Conservation (phyloP, 345 rosid species). For the Bruguiera sexangula region DNA sequence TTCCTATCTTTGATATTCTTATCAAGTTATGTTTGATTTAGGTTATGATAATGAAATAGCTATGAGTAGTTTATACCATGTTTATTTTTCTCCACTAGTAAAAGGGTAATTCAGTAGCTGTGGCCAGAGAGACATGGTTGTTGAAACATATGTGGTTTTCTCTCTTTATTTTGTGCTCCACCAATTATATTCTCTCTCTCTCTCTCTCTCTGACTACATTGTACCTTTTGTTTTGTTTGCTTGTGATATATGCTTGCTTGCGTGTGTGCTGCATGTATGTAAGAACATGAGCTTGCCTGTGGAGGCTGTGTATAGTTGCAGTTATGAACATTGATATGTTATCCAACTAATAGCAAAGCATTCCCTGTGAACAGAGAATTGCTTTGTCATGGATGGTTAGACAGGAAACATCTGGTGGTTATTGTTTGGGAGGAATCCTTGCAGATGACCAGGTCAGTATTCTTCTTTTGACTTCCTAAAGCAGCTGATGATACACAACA, state of each 20-base stretch:
- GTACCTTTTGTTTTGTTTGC: neutral
- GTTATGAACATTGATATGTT: neutral
- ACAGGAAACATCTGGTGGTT: conserved; percentile 59
- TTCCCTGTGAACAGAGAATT: conserved; percentile 58
- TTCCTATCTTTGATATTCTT: too few relatives aligned
- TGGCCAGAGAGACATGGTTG: too few relatives aligned
- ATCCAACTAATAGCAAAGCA: neutral
- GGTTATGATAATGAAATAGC: too few relatives aligned
- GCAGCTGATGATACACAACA: neutral
- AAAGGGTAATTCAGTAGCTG: too few relatives aligned
- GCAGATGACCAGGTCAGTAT: conserved; percentile 91
- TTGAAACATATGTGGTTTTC: too few relatives aligned
- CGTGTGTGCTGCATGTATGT: too few relatives aligned
- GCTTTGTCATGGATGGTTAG: conserved; percentile 97
- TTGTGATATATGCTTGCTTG: too few relatives aligned
- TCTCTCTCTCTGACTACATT: neutral
- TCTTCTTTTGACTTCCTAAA: conserved; percentile 15
- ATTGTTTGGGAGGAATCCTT: conserved; percentile 94
- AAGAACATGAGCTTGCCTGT: too few relatives aligned
- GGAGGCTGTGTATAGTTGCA: neutral
- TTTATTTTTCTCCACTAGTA: too few relatives aligned
- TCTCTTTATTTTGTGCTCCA: too few relatives aligned
- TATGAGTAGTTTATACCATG: too few relatives aligned
- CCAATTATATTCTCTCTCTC: neutral
- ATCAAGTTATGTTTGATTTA: too few relatives aligned